These are phyloP conservation scores for Annulohypoxylon maeteangense DNA, from an alignment of 495 filamentous ascomycete genomes.

Conservation along the genomic window DNA sequence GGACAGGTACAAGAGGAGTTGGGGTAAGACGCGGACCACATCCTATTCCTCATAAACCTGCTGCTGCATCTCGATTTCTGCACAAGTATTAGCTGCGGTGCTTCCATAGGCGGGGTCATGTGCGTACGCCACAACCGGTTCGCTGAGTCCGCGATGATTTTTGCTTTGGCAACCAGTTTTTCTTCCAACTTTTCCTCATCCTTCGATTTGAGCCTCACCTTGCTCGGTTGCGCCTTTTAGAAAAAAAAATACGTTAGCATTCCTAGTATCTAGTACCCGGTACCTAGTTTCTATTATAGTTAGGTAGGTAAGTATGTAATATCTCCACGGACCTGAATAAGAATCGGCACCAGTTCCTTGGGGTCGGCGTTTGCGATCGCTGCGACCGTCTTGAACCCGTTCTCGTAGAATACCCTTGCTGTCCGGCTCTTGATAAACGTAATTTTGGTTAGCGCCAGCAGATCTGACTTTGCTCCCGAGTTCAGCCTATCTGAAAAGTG, in stretches of 20 bases:
- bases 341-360: conserved; percentile 72
- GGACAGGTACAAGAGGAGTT: conserved; percentile 13
- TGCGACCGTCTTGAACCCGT: conserved; percentile 75
- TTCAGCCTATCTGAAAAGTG: conserved; percentile 81
- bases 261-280: background rate
- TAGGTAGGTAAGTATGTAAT: background rate
- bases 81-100: conserved; percentile 35
- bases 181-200: conserved; percentile 71
- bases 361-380: conserved; percentile 74
- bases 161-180: conserved; percentile 74
- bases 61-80: conserved; percentile 60
- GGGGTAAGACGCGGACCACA: conserved; percentile 20
- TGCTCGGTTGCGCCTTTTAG: conserved; percentile 69
- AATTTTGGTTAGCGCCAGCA: conserved; percentile 77
- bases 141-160: conserved; percentile 75
- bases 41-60: conserved; percentile 56
- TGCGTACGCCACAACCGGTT: conserved; percentile 75
- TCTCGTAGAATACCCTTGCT: conserved; percentile 80
- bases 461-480: conserved; percentile 77
- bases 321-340: conserved; percentile 67
- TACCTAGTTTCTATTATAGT: too few species aligned
- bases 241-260: background rate
- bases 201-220: conserved; percentile 65
- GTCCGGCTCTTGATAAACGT: conserved; percentile 83
- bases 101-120: conserved; percentile 21